Base-by-base conservation (phyloP, 164 flowering plant species). In the Macadamia integrifolia region DNA sequence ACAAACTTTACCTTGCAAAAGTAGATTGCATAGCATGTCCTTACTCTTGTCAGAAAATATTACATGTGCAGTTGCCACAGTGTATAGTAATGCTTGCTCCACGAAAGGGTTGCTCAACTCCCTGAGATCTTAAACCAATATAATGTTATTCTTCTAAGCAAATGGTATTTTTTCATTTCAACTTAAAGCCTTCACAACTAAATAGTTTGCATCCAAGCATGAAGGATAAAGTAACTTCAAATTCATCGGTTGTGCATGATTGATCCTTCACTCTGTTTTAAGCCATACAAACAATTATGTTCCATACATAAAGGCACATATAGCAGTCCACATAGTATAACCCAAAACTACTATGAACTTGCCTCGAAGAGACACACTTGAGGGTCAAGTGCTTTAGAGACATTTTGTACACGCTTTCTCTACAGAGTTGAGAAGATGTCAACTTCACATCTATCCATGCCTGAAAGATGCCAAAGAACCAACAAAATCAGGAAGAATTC, bases 341-440 rank as follows among this genome's bases (percentile, higher is more conserved):
- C 35, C 43, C 50, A 30, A 44, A 65, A 3, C 13, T 17, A 44
- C 23, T 66, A 14, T 68, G 30, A 60, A 64, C 90, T 86, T 81
- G 75, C 99, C 95, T 90, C 72, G 92, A 77, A 73, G 94, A 84
- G 60, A 23, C 23, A 23, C 23, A 23, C 23, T 23, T 23, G 23
- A 23, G 23, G 23, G 23, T 23, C 23, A 23, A 23, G 23, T 86
- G 71, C 62, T 88, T 86, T 11, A 89, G 78, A 11, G 94, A 91
- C 77, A 95, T 55, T 74, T 92, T 92, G 71, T 90, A 95, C 66
- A 64, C 55, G 72, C 81, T 85, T 78, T 92, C 96, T 74, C 99
- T 86, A 18, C 74, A 79, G 63, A 95, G 88, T 80, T 95, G 99
- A 72, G 99, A 97, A 58, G 99, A 89, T 62, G 97, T 85, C 71